A percentile compares a stretch with the other conserved stretches of the same genome.
phyloP scores from a whole-genome alignment of 768 basidiomycete genomes.

The Lactarius indigo region DNA sequence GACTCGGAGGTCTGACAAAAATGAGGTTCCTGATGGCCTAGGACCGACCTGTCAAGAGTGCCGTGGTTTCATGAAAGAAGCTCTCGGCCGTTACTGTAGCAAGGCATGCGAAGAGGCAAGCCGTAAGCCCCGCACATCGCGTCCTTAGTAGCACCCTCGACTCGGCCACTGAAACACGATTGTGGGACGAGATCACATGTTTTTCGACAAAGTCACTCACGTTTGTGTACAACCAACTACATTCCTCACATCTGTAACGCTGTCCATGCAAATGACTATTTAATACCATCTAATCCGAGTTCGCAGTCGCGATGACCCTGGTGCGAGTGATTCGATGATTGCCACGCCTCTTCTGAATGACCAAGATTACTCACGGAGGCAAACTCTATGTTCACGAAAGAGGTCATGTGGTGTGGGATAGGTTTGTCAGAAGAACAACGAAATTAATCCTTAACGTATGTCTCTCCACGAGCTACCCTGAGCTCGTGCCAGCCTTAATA shows the following conservation, averaged over 20 bases:
- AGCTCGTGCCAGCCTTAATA: background rate
- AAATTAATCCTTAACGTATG: background rate
- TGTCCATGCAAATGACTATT: background rate
- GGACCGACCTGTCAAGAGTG: slow-evolving; percentile 7
- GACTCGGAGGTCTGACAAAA: background rate
- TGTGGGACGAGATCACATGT: background rate
- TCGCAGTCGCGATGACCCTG: background rate
- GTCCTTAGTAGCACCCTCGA: background rate
- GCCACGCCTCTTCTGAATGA: background rate
- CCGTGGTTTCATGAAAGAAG: background rate
- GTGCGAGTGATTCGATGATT: background rate
- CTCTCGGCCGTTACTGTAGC: slow-evolving; percentile 2
- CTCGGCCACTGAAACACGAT: background rate
- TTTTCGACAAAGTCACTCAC: background rate
- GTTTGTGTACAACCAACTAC: background rate
- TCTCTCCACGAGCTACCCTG: too few relatives aligned
- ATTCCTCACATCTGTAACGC: background rate
- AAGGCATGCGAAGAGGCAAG: background rate
- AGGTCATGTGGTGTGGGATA: background rate
- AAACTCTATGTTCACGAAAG: background rate
- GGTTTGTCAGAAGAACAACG: background rate
- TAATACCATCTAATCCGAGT: background rate
- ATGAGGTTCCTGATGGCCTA: background rate
- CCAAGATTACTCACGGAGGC: background rate
- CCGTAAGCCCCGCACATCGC: background rate